Percentiles rank a stretch among this genome's conserved stretches.
Evolutionary conservation across 345 rosid species (phyloP).

Genomic region (Gossypium arboreum): DNA sequence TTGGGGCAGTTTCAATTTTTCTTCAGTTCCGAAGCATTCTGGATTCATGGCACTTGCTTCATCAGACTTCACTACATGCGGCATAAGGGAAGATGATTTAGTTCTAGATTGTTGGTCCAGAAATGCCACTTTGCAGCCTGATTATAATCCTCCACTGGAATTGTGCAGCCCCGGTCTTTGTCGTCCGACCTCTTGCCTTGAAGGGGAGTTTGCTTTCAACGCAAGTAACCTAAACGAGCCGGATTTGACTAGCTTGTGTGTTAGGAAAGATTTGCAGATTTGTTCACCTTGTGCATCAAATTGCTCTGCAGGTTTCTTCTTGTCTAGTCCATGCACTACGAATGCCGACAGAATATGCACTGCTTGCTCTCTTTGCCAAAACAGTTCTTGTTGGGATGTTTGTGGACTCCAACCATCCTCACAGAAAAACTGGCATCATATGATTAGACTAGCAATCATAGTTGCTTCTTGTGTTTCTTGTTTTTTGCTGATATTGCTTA

Average conservation of each 20-base stretch:
- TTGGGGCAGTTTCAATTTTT: slow-evolving; percentile 71
- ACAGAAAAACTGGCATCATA: slow-evolving; percentile 46
- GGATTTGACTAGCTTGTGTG: slow-evolving; percentile 68
- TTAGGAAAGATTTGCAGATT: slow-evolving; percentile 57
- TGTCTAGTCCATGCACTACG: slow-evolving; percentile 66
- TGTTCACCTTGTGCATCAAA: slow-evolving; percentile 73
- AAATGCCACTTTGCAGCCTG: slow-evolving; percentile 37
- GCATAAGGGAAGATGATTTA: slow-evolving; percentile 76
- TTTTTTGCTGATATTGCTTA: slow-evolving; percentile 36
- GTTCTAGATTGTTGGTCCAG: slow-evolving; percentile 85
- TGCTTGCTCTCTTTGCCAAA: slow-evolving; percentile 89
- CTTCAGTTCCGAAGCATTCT: slow-evolving; percentile 58
- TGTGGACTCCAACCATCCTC: slow-evolving; percentile 51
- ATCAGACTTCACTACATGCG: slow-evolving; percentile 70
- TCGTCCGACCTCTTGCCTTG: slow-evolving; percentile 46
- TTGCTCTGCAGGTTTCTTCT: slow-evolving; percentile 73
- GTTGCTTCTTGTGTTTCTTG: slow-evolving; percentile 43
- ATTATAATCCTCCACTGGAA: slow-evolving; percentile 76
- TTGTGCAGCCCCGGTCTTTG: slow-evolving; percentile 88
- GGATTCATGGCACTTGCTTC: slow-evolving; percentile 90
- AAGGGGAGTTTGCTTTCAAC: slow-evolving; percentile 64
- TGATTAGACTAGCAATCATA: slow-evolving; percentile 38
- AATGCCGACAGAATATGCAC: slow-evolving; percentile 76
- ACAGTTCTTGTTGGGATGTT: slow-evolving; percentile 64
- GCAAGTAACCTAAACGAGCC: slow-evolving; percentile 79